These are phyloP conservation scores for Gillenia trifoliata DNA, from an alignment of 306 rosid genomes.

Conservation along the genomic window DNA sequence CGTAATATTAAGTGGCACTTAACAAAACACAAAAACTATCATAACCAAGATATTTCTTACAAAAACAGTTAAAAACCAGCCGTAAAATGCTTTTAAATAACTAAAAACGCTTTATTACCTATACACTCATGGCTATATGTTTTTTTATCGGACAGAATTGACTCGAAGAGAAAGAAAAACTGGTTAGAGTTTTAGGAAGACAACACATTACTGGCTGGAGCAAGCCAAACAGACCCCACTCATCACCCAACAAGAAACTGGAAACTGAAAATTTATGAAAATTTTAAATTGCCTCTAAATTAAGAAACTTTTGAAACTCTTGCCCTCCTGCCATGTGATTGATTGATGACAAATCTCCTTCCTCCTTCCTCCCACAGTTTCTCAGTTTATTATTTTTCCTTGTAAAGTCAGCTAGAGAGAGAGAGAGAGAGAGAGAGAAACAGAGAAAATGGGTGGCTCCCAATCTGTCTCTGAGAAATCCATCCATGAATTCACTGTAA, in stretches of 20 bases:
- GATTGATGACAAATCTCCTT: background rate
- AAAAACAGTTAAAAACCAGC: too few species aligned
- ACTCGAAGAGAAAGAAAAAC: background rate
- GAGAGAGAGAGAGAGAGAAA: background rate
- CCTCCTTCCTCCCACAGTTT: background rate
- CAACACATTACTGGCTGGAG: background rate
- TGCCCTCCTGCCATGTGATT: background rate
- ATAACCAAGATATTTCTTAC: too few species aligned
- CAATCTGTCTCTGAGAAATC: slow-evolving; percentile 55
- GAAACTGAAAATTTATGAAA: background rate
- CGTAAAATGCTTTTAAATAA: too few species aligned
- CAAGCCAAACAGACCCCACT: background rate
- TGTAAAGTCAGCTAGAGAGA: background rate
- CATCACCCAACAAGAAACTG: background rate
- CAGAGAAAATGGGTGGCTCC: slow-evolving; percentile 63
- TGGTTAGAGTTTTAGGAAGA: background rate
- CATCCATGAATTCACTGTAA: slow-evolving; percentile 78
- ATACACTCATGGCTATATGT: too few species aligned
- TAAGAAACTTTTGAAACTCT: background rate
- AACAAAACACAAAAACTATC: too few species aligned
- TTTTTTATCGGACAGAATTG: too few species aligned
- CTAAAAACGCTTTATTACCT: too few species aligned
- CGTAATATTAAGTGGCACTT: too few species aligned
- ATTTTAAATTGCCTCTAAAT: background rate
- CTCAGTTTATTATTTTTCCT: background rate